phyloP scores from a whole-genome alignment of 2,329 filamentous ascomycete species.

The Sclerotinia borealis region DNA sequence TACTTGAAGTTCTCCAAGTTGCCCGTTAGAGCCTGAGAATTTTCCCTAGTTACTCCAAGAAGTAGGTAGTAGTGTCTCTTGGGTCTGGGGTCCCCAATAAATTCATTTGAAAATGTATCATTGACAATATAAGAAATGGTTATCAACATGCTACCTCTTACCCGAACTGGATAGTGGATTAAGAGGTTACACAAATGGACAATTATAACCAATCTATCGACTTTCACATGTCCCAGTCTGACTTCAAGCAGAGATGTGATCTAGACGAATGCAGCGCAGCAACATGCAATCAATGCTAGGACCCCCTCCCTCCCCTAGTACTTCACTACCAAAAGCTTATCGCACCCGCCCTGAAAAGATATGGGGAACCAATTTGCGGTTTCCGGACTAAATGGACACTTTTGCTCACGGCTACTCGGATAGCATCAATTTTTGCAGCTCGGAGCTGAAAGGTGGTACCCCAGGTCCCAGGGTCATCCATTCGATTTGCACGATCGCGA shows the following conservation, averaged over 20 bases:
- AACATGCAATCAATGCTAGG: constrained; percentile 2
- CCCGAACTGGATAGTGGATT: neutral
- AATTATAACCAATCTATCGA: neutral
- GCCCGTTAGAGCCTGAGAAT: neutral
- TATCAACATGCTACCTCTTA: neutral
- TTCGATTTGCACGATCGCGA: neutral
- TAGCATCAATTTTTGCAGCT: neutral
- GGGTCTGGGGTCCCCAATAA: constrained; percentile 4
- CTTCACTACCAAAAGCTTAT: constrained; percentile 2
- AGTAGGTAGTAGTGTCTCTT: neutral
- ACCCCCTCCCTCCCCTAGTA: neutral
- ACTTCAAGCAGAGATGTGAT: neutral
- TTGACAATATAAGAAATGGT: neutral
- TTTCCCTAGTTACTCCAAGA: neutral
- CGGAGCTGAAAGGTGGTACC: neutral
- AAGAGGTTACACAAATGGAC: neutral
- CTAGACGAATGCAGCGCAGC: neutral
- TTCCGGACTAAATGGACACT: neutral
- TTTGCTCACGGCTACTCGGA: neutral
- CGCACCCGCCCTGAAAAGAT: neutral
- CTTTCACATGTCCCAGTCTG: neutral
- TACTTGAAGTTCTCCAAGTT: neutral
- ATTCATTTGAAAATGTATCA: neutral
- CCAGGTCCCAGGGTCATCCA: too few species aligned
- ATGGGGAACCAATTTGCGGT: constrained; percentile 1